Conservation (phyloP, 2,329 filamentous ascomycete species). For the Ophiostoma perfectum region DNA sequence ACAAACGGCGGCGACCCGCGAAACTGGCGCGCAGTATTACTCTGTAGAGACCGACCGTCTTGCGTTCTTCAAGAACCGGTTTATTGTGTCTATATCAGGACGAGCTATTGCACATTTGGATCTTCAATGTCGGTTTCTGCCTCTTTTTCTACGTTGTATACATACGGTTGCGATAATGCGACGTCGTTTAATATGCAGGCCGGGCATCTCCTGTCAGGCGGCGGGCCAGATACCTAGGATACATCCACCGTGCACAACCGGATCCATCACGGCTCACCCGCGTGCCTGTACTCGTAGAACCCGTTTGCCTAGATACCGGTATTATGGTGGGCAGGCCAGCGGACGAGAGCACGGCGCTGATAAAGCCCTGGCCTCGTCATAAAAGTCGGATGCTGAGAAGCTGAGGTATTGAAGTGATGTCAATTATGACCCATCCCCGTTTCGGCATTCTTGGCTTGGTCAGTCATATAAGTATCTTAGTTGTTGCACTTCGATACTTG, state of each 20-base stretch:
- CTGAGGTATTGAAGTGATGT: too few relatives aligned
- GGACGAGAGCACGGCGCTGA: too few relatives aligned
- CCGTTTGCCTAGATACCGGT: neutral
- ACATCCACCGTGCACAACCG: neutral
- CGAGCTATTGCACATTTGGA: neutral
- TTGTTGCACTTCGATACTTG: too few relatives aligned
- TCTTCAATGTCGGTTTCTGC: neutral
- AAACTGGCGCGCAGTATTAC: neutral
- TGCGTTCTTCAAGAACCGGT: neutral
- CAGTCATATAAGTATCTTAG: too few relatives aligned
- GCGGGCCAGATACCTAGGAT: neutral
- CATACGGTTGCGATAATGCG: neutral
- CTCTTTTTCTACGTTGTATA: slow-evolving; percentile 3
- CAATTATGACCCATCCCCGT: too few relatives aligned
- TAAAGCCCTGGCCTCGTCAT: too few relatives aligned
- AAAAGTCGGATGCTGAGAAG: too few relatives aligned
- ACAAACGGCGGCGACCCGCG: too few relatives aligned
- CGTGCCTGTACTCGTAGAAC: neutral
- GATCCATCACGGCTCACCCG: neutral
- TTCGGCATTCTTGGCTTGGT: too few relatives aligned
- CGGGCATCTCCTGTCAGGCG: slow-evolving; percentile 5
- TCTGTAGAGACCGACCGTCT: neutral
- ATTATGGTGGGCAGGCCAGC: neutral
- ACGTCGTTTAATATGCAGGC: slow-evolving; percentile 8
- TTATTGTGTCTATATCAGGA: neutral